Evolutionary conservation across 2,329 filamentous ascomycete species (phyloP).

Genomic region (Fusarium pseudograminearum): DNA sequence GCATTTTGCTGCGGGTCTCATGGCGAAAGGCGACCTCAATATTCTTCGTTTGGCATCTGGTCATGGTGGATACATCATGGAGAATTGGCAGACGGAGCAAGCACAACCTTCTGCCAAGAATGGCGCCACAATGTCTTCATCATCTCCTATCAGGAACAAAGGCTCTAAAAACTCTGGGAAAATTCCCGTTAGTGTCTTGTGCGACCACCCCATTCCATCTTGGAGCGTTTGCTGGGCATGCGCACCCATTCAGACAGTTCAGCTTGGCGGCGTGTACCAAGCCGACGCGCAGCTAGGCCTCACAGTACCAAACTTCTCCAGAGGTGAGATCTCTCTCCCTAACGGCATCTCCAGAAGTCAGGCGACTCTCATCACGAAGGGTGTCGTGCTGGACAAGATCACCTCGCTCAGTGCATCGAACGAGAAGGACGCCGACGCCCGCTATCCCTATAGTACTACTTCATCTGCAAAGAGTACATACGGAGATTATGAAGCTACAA

Average conservation of each 20-base stretch:
- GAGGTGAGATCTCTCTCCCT: neutral
- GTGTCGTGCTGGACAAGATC: neutral
- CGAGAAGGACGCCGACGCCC: neutral
- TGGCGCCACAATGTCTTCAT: no score
- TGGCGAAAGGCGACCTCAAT: neutral
- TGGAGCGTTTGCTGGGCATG: constrained; percentile 19
- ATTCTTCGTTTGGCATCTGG: neutral
- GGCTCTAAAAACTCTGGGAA: no score
- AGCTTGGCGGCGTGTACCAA: neutral
- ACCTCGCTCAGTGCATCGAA: neutral
- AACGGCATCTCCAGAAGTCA: no score
- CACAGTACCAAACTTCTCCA: neutral
- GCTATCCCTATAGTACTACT: neutral
- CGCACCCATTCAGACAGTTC: neutral
- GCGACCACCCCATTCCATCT: neutral
- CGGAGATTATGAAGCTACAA: neutral
- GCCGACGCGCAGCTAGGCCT: neutral
- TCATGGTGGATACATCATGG: neutral
- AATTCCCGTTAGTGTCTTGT: neutral
- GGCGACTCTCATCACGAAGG: neutral
- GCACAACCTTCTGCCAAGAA: no score
- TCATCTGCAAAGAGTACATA: neutral
- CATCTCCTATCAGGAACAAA: no score
- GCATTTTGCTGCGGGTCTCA: neutral
- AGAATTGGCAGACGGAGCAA: no score